Base-by-base conservation (phyloP, 192 early-diverging fungal species). In the Entrophospora sp. region DNA sequence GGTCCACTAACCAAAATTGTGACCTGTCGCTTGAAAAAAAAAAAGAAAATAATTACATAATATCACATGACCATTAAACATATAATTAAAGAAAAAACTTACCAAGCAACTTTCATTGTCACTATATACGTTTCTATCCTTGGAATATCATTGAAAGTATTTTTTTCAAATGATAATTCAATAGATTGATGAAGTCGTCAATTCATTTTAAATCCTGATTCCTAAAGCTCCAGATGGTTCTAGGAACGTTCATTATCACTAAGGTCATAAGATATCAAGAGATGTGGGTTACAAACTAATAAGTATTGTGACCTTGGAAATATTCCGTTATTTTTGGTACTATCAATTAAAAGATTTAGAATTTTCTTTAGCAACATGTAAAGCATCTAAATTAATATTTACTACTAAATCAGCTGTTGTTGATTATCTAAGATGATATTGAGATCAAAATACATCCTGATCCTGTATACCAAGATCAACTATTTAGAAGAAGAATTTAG, bases 271-370 rank as follows among this genome's bases (percentile, higher is more conserved):
- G 10, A 40, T 25, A 28, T 60, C 58, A n/a, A 60, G 58, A 60
- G 35, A 60, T 28, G 58, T 40, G 58, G 58, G 20, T 60, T 60
- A 28, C 58, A 60, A 18, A 60, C 58, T 25, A 60, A 9, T 22
- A 60, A 5, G 27, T 60, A 32, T 38, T 38, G 24, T 25, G 8
- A 4, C 18, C 22, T 60, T 8, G 35, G 18, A 40, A 13, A 14
- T 27, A 6, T 40, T 9, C 6, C 14, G 14, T 40, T 40, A 40
- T 40, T 32, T 25, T 32, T 13, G 5, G 24, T 31, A 27, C n/a
- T 31, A 1, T 7, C 20, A 31, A n/a, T 32, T n/a, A 53, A 53
- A 8, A 12, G 3, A 13, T 60, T 24, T 18, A 13, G 37, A 32
- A 60, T 60, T 60, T 28, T 37, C 38, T n/a, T 36, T n/a, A 14